Conservation (phyloP, 164 flowering plant species). For the Warburgia ugandensis region DNA sequence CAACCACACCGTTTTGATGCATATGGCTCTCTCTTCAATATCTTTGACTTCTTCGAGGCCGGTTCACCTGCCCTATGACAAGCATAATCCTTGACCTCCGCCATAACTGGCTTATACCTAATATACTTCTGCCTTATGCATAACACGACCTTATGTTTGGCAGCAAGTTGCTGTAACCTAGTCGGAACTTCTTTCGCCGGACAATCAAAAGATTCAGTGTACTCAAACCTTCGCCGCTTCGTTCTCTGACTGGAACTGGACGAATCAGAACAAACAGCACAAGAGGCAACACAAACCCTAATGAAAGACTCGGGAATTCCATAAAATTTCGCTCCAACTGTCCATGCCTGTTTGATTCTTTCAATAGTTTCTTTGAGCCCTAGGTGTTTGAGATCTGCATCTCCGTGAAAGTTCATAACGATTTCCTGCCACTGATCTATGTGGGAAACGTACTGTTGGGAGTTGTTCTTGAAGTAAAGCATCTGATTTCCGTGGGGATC, state of each 20-base stretch:
- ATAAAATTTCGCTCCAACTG: slow-evolving; percentile 94
- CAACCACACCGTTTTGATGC: slow-evolving; percentile 95
- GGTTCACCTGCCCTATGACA: slow-evolving; percentile 98
- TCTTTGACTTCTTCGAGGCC: slow-evolving; percentile 57
- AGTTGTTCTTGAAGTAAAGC: slow-evolving; percentile 78
- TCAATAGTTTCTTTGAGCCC: slow-evolving; percentile 85
- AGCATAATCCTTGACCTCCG: slow-evolving; percentile 98
- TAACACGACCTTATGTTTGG: slow-evolving; percentile 91
- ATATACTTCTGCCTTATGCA: slow-evolving; percentile 97
- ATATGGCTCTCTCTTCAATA: slow-evolving; percentile 90
- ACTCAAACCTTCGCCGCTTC: slow-evolving; percentile 84
- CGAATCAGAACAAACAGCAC: slow-evolving; percentile 57
- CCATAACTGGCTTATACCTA: slow-evolving; percentile 96
- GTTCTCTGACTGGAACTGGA: slow-evolving; percentile 29
- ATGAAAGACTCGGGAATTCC: slow-evolving; percentile 93
- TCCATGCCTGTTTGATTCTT: slow-evolving; percentile 87
- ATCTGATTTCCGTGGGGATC: slow-evolving; percentile 45
- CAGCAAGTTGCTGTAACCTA: slow-evolving; percentile 73
- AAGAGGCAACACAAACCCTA: slow-evolving; percentile 75
- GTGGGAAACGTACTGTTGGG: slow-evolving; percentile 76
- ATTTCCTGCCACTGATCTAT: slow-evolving; percentile 86
- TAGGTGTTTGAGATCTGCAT: slow-evolving; percentile 69
- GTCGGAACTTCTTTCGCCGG: slow-evolving; percentile 85
- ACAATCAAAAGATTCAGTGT: slow-evolving; percentile 87
- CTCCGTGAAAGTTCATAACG: slow-evolving; percentile 63